Conservation (phyloP, 2,329 filamentous ascomycete species). For the Talaromyces funiculosus region DNA sequence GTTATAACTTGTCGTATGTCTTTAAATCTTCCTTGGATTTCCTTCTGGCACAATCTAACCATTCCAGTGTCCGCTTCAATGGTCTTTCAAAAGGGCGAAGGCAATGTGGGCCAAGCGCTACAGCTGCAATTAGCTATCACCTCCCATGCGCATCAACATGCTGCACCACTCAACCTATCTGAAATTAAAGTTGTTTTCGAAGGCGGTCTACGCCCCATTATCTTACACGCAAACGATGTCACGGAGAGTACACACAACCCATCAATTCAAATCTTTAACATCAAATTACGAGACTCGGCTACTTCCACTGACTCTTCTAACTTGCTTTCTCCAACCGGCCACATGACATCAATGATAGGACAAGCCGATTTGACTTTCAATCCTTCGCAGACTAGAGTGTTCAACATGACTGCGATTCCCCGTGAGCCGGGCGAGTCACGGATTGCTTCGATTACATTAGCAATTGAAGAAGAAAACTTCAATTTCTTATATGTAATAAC, state of each 20-base stretch:
- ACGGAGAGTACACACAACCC: slow-evolving; percentile 19
- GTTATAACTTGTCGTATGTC: slow-evolving; percentile 45
- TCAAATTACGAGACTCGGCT: slow-evolving; percentile 32
- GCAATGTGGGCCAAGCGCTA: slow-evolving; percentile 55
- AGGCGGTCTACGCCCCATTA: slow-evolving; percentile 43
- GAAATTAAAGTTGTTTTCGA: slow-evolving; percentile 50
- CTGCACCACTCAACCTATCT: slow-evolving; percentile 44
- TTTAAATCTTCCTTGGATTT: neutral
- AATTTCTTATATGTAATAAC: slow-evolving; percentile 61
- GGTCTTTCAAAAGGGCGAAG: slow-evolving; percentile 49
- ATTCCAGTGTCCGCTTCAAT: slow-evolving; percentile 47
- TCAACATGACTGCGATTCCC: slow-evolving; percentile 66
- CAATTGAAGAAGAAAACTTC: slow-evolving; percentile 61
- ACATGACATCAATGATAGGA: slow-evolving; percentile 46
- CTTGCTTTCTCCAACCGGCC: slow-evolving; percentile 31
- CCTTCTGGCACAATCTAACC: slow-evolving; percentile 14
- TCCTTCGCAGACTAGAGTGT: slow-evolving; percentile 63
- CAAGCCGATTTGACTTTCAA: slow-evolving; percentile 59
- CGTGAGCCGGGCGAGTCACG: slow-evolving; percentile 75
- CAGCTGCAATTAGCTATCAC: slow-evolving; percentile 51
- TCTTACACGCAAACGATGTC: slow-evolving; percentile 31
- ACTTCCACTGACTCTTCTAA: slow-evolving; percentile 22
- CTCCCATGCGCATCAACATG: slow-evolving; percentile 43
- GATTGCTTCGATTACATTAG: slow-evolving; percentile 58
- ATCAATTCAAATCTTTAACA: slow-evolving; percentile 25